These are phyloP conservation scores for Clavaria fumosa DNA, from an alignment of 768 basidiomycete species.

Conservation along the genomic window DNA sequence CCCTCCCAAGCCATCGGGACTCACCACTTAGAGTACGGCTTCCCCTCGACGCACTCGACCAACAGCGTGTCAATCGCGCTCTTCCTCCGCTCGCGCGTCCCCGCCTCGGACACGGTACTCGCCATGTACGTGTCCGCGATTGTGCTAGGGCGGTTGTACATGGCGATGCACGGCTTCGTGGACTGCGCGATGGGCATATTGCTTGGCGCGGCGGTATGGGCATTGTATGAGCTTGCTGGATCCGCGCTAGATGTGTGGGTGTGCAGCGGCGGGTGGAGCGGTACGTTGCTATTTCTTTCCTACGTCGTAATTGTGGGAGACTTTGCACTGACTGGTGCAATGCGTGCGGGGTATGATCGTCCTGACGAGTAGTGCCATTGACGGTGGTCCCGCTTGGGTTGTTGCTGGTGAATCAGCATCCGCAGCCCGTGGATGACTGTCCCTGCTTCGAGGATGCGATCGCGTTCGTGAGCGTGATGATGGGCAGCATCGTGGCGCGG, in stretches of 20 bases:
- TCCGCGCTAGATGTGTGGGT: slow-evolving; percentile 25
- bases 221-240: slow-evolving; percentile 18
- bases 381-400: slow-evolving; percentile 48
- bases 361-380: slow-evolving; percentile 31
- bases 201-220: slow-evolving; percentile 63
- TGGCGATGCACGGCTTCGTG: slow-evolving; percentile 78
- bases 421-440: slow-evolving; percentile 91
- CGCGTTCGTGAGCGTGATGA: slow-evolving; percentile 72
- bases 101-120: slow-evolving; percentile 30
- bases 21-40: slow-evolving; percentile 86
- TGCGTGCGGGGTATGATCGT: not conserved
- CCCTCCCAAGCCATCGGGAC: slow-evolving; percentile 64
- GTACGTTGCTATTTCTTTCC: slow-evolving; percentile 4
- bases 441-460: slow-evolving; percentile 98
- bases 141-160: slow-evolving; percentile 69
- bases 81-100: slow-evolving; percentile 49
- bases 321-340: no score
- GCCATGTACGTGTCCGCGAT: slow-evolving; percentile 51
- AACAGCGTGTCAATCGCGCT: slow-evolving; percentile 84
- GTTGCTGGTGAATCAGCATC: slow-evolving; percentile 73
- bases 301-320: no score
- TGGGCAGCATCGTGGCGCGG: slow-evolving; percentile 53
- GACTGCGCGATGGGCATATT: slow-evolving; percentile 50
- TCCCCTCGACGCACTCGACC: slow-evolving; percentile 90
- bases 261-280: slow-evolving; percentile 18